Evolutionary conservation across 352 stramenopile genomes (phyloP).

Genomic region (Globisporangium middletonii): DNA sequence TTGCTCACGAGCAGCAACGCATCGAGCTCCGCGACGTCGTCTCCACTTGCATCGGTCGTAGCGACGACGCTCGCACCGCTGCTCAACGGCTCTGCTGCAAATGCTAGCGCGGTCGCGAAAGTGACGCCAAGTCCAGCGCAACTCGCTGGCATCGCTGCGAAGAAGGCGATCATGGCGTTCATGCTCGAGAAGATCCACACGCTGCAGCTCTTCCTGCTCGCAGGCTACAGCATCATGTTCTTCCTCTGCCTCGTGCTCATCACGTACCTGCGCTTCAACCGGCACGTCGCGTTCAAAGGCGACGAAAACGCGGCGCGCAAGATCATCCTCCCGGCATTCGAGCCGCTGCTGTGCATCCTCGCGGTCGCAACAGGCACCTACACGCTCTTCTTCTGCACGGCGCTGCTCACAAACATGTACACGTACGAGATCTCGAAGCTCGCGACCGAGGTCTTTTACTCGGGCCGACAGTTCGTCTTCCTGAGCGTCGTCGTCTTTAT

Average conservation of each 20-base stretch:
- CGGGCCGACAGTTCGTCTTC: constrained; percentile 56
- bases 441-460: constrained; percentile 51
- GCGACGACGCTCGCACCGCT: constrained; percentile 2
- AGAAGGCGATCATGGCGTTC: constrained; percentile 30
- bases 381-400: constrained; percentile 39
- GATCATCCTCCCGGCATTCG: constrained; percentile 55
- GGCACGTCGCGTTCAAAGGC: constrained; percentile 34
- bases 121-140: constrained; percentile 27
- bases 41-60: neutral
- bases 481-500: constrained; percentile 60
- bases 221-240: constrained; percentile 58
- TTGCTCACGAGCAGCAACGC: neutral
- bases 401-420: constrained; percentile 33
- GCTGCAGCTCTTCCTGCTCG: constrained; percentile 47
- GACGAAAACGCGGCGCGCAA: constrained; percentile 40
- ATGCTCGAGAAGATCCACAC: constrained; percentile 35
- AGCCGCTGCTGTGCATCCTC: constrained; percentile 49
- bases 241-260: constrained; percentile 35
- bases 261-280: constrained; percentile 42
- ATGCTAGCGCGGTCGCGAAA: neutral
- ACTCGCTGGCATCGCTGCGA: constrained; percentile 16
- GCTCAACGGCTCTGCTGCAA: neutral
- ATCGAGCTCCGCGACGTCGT: neutral
- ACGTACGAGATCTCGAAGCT: constrained; percentile 47
- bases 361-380: constrained; percentile 34